These are phyloP conservation scores for Sphagnum contortum DNA, from an alignment of 225 moss, liverwort and hornwort species.

Conservation along the genomic window DNA sequence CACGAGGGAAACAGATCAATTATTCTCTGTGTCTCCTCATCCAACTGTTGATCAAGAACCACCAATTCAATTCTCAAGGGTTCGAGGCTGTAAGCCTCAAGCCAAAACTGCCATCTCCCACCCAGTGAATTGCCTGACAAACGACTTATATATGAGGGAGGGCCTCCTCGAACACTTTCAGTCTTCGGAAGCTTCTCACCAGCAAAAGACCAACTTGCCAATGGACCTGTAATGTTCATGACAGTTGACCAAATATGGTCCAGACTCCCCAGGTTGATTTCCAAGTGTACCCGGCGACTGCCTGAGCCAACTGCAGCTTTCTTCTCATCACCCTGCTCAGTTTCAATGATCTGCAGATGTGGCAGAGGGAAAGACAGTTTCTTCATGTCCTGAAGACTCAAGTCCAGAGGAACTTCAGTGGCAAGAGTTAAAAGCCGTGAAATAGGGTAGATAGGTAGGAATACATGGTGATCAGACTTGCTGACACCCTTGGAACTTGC, in stretches of 20 bases:
- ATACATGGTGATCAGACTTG: conserved; percentile 45
- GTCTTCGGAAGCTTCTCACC: conserved; percentile 56
- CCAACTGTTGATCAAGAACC: conserved; percentile 72
- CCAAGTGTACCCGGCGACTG: conserved; percentile 60
- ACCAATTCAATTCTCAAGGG: conserved; percentile 61
- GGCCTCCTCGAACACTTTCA: conserved; percentile 37
- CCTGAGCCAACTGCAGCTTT: background rate
- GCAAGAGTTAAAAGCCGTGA: conserved; percentile 64
- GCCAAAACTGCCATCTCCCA: conserved; percentile 78
- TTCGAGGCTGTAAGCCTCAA: conserved; percentile 58
- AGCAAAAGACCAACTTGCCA: conserved; percentile 86
- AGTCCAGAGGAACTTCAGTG: conserved; percentile 36
- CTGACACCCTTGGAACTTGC: conserved; percentile 41
- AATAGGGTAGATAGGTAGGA: conserved; percentile 78
- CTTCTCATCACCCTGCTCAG: conserved; percentile 13
- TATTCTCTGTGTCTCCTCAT: conserved; percentile 45
- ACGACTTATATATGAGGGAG: conserved; percentile 77
- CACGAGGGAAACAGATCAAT: conserved; percentile 64
- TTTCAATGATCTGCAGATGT: conserved; percentile 26
- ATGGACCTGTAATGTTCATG: conserved; percentile 78
- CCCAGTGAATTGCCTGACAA: conserved; percentile 49
- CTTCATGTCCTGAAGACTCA: conserved; percentile 17
- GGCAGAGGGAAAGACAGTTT: conserved; percentile 26
- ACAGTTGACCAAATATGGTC: conserved; percentile 81
- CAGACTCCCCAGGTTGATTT: conserved; percentile 73